Percentiles rank a stretch among this genome's conserved stretches.
Conservation (phyloP, 805 yeast species). For the Saccharomyces mikatae region DNA sequence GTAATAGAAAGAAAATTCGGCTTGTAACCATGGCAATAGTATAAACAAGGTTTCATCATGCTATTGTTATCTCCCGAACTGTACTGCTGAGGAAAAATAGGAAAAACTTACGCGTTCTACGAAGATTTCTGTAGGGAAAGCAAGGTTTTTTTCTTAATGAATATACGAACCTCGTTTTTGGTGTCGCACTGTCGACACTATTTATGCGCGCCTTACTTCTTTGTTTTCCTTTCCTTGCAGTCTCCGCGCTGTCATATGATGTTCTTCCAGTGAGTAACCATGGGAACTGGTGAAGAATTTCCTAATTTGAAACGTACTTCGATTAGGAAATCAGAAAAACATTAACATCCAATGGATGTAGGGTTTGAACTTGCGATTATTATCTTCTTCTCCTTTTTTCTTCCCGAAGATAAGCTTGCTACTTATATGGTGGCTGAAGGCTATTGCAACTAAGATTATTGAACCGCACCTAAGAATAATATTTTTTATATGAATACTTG, state of each 20-base stretch:
- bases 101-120: neutral
- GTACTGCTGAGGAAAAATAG: neutral
- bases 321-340: neutral
- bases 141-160: neutral
- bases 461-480: neutral
- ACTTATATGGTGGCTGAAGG: neutral
- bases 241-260: neutral
- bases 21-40: neutral
- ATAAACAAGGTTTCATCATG: neutral
- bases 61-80: neutral
- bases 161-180: conserved; percentile 7
- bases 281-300: neutral
- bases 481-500: neutral
- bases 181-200: conserved; percentile 1
- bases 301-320: neutral
- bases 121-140: neutral
- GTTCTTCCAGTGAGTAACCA: neutral
- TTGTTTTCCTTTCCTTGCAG: neutral
- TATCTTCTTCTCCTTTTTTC: neutral
- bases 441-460: neutral
- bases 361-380: neutral
- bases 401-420: neutral
- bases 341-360: neutral
- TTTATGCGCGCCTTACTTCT: neutral
- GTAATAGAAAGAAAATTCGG: neutral